Base-by-base conservation (phyloP, 495 filamentous ascomycete genomes). In the Penicillium malachiteum region DNA sequence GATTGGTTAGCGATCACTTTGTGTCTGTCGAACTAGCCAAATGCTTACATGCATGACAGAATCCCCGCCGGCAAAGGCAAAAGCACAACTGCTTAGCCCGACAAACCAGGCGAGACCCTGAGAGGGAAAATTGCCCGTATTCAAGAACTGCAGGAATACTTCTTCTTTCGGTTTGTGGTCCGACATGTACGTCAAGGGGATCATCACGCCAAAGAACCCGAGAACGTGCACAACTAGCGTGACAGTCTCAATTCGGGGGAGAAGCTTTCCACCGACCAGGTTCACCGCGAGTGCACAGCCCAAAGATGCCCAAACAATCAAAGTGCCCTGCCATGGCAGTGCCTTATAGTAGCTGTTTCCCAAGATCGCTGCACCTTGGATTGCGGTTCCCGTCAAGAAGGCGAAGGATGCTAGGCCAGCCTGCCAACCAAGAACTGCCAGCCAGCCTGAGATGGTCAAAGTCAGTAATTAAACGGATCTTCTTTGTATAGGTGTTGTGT, bases 121-220 rank as follows among this genome's bases (percentile, higher is more conserved):
- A 1, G 67, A 73, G 0, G 71, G 57, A 72, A 78, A 82, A 1
- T 55, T 68, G 2, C 80, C 79, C 0, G 64, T 48, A 33, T 84
- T 81, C 1, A 66, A 32, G 44, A 84, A 82, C 4, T 69, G 54
- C 0, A 72, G 73, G 50, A 83, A 82, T 0, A 82, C 79, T 38
- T 70, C 70, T 3, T 63, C 52, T 0, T 73, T 60, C 11, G 52
- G 55, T 5, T 56, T 66, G 47, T 77, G 76, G n/a, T 80, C 72
- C 0, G 77, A 73, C 47, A 79, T 66, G 31, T 71, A 72, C 11
- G 74, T 71, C 18, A 84, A 55, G 1, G 80, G 76, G 6, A 82
- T 73, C 0, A 84, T 53, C 9, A 84, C 72, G 8, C 69, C 80
- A 14, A 84, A 77, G 55, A 81, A 81, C 0, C 77, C 80, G 3